Base-by-base conservation (phyloP, 1,284 basidiomycete genomes). In the Apiotrichum gamsii region DNA sequence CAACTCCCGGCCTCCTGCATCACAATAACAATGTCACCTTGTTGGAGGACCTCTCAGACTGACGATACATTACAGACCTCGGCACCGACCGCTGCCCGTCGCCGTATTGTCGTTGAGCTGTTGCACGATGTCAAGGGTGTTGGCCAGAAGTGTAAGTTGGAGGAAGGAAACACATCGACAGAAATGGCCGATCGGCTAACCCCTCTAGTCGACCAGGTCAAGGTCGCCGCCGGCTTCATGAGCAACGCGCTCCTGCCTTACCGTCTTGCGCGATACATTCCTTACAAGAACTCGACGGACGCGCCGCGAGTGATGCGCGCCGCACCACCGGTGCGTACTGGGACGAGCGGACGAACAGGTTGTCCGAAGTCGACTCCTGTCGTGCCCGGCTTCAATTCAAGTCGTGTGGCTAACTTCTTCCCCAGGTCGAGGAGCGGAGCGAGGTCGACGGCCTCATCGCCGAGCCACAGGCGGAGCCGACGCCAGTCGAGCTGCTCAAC, bases 131-230 rank as follows among this genome's bases (percentile, higher is more conserved):
- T 66, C 23, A 54, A 56, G 13, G 54, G 58, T 24, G 48, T 69
- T 15, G 67, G 67, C 5, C 39, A 43, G 25, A 45, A 40, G 40
- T 40, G 52, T 54, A 40, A 31, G 52, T 54, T n/a, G n/a, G n/a
- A n/a, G n/a, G n/a, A n/a, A n/a, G n/a, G n/a, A n/a, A n/a, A n/a
- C n/a, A n/a, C n/a, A 35, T 29, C 5, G 19, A 5, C 18, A 23
- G 28, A 28, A 15, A 3, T 18, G n/a, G 11, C n/a, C 34, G 13
- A 19, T 11, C n/a, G 13, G 30, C n/a, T 25, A 8, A 76, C 78
- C 25, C 59, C 80, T 76, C 15, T 42, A 67, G 67, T 48, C 45
- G 68, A 70, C 49, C 51, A 61, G 29, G 54, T 69, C 2, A 32
- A 55, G 18, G 65, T 69, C 11, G 43, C 57, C n/a, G 52, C 59